These are phyloP conservation scores for Beauveria bassiana DNA, from an alignment of 2,329 filamentous ascomycete genomes.

Conservation along the genomic window DNA sequence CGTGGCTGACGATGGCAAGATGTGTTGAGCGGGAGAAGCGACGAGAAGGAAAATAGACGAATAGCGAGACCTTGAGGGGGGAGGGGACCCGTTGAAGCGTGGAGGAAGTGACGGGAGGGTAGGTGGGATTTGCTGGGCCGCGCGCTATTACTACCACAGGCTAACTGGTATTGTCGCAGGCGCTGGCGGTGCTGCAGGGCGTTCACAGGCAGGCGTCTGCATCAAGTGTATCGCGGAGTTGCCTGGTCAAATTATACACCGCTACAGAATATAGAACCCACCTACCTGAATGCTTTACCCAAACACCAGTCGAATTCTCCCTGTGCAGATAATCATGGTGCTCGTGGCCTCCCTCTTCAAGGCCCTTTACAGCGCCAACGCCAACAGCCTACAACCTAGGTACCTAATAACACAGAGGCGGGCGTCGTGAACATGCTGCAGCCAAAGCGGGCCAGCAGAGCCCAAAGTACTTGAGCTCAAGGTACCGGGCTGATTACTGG, in stretches of 20 bases:
- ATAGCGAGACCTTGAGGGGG: neutral
- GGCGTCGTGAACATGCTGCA: neutral
- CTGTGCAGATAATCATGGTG: too few relatives aligned
- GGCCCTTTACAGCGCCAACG: too few relatives aligned
- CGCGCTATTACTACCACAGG: neutral
- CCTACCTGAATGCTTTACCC: too few relatives aligned
- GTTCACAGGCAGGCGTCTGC: neutral
- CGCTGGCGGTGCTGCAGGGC: neutral
- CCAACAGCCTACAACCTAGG: too few relatives aligned
- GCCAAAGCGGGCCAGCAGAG: neutral
- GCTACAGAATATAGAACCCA: too few relatives aligned
- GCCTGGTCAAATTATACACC: neutral
- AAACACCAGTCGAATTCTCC: too few relatives aligned
- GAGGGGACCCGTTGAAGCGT: neutral
- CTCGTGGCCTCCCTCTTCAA: too few relatives aligned
- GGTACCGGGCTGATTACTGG: neutral
- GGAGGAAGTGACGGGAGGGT: neutral
- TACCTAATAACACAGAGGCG: too few relatives aligned
- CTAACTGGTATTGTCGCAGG: neutral
- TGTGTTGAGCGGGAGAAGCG: constrained; percentile 3
- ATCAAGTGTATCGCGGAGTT: neutral
- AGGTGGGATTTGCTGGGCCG: neutral
- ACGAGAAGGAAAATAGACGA: neutral
- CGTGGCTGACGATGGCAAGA: neutral
- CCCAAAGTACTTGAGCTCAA: neutral